Percentiles rank a stretch among this genome's conserved stretches.
Conservation (phyloP, 768 basidiomycete species). For the Suillus variegatus region DNA sequence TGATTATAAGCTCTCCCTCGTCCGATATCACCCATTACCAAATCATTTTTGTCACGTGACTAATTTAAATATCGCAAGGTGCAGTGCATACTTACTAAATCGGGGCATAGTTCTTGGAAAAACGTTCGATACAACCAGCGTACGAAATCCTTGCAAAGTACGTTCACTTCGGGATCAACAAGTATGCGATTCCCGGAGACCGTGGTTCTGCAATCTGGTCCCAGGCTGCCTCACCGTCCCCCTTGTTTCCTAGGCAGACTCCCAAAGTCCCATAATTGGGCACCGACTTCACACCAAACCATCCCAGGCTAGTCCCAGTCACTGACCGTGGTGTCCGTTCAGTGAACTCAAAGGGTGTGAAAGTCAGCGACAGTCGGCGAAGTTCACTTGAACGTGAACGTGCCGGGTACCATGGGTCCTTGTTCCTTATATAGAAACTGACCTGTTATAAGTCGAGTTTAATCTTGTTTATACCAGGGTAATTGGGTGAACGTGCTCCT, state of each 20-base stretch:
- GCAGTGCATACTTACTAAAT: not conserved
- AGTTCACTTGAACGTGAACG: too few species aligned
- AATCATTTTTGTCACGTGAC: not conserved
- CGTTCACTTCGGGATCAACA: not conserved
- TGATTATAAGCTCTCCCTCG: constrained; percentile 1
- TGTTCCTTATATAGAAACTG: too few species aligned
- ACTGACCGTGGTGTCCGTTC: too few species aligned
- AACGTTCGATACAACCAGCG: not conserved
- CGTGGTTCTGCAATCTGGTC: constrained; percentile 6
- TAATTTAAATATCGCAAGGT: not conserved
- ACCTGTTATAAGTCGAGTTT: too few species aligned
- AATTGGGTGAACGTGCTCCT: too few species aligned
- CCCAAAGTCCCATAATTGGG: not conserved
- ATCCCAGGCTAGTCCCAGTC: constrained; percentile 11
- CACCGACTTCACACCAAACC: constrained; percentile 11
- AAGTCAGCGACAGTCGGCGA: too few species aligned
- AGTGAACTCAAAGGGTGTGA: too few species aligned
- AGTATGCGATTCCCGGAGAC: not conserved
- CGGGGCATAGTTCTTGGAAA: not conserved
- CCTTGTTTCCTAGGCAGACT: constrained; percentile 5
- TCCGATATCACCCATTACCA: constrained; percentile 2
- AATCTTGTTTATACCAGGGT: too few species aligned
- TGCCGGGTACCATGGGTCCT: too few species aligned
- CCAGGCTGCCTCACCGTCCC: constrained; percentile 4
- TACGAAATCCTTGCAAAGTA: constrained; percentile 1